A percentile compares a stretch with the other conserved stretches of the same genome.
phyloP scores from a whole-genome alignment of 768 basidiomycete species.

The Suillus americanus region DNA sequence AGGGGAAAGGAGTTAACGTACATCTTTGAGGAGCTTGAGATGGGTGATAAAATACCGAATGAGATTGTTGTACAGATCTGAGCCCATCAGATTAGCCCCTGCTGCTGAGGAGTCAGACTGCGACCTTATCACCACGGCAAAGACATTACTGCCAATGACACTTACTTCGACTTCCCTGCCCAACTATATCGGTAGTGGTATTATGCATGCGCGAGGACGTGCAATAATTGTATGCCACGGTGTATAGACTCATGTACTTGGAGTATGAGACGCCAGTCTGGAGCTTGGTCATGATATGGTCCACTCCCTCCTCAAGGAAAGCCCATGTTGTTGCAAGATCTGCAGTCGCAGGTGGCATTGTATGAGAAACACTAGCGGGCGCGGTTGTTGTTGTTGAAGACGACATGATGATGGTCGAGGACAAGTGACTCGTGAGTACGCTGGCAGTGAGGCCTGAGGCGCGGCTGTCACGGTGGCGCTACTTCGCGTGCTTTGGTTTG shows the following conservation, averaged over 20 bases:
- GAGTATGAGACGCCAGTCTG: slow-evolving; percentile 88
- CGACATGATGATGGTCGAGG: no score
- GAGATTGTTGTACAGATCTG: slow-evolving; percentile 94
- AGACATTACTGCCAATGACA: slow-evolving; percentile 17
- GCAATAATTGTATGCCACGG: slow-evolving; percentile 97
- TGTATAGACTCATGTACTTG: slow-evolving; percentile 87
- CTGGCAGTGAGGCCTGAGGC: slow-evolving; percentile 14
- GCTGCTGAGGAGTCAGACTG: slow-evolving; percentile 41
- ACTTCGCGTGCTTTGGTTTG: slow-evolving; percentile 9
- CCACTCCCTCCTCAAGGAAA: slow-evolving; percentile 82
- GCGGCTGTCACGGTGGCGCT: slow-evolving; percentile 30
- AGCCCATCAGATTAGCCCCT: slow-evolving; percentile 95
- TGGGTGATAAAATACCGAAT: slow-evolving; percentile 88
- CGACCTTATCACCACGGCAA: slow-evolving; percentile 10
- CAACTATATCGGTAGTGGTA: slow-evolving; percentile 34
- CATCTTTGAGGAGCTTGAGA: slow-evolving; percentile 64
- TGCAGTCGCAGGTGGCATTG: slow-evolving; percentile 65
- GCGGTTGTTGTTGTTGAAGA: slow-evolving; percentile 31
- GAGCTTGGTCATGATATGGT: slow-evolving; percentile 90
- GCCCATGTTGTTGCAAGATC: slow-evolving; percentile 87
- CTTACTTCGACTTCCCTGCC: slow-evolving; percentile 57
- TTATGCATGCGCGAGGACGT: slow-evolving; percentile 82
- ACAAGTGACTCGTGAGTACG: slow-evolving; percentile 3
- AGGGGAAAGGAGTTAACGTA: slow-evolving; percentile 37
- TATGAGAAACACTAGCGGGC: slow-evolving; percentile 32